Conservation (phyloP, 805 yeast genomes). For the Wickerhamiella azyma region DNA sequence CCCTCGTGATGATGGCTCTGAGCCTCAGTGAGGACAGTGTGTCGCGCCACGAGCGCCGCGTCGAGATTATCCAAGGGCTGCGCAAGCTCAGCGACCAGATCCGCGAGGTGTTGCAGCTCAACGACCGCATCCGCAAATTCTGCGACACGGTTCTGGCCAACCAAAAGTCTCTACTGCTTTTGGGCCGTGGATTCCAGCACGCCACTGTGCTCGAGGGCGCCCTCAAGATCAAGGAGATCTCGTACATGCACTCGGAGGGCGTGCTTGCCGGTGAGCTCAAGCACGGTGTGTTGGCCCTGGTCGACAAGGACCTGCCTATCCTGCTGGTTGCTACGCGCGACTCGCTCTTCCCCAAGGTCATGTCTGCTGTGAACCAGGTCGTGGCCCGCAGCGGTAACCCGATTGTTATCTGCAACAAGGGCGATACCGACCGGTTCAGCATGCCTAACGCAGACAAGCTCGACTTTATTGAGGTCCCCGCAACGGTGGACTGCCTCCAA, state of each 20-base stretch:
- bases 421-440: slow-evolving; percentile 35
- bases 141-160: slow-evolving; percentile 60
- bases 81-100: slow-evolving; percentile 77
- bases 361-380: slow-evolving; percentile 91
- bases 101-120: slow-evolving; percentile 57
- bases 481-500: slow-evolving; percentile 93
- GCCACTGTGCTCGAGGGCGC: slow-evolving; percentile 99
- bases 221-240: slow-evolving; percentile 91
- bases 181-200: slow-evolving; percentile 95
- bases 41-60: slow-evolving; percentile 61
- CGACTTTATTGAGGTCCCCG: slow-evolving; percentile 72
- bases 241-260: slow-evolving; percentile 98
- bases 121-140: slow-evolving; percentile 56
- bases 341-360: slow-evolving; percentile 87
- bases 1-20: slow-evolving; percentile 90
- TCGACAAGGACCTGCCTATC: slow-evolving; percentile 86
- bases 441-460: slow-evolving; percentile 19
- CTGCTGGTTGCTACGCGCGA: slow-evolving; percentile 94
- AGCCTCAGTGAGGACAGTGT: slow-evolving; percentile 87
- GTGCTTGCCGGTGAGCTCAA: slow-evolving; percentile 97
- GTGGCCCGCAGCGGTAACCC: slow-evolving; percentile 97
- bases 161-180: slow-evolving; percentile 74
- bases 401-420: slow-evolving; percentile 79
- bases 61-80: slow-evolving; percentile 75
- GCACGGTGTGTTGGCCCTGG: slow-evolving; percentile 95